Conservation (phyloP, 2,329 filamentous ascomycete species). For the Torrubiella hemipterigena region DNA sequence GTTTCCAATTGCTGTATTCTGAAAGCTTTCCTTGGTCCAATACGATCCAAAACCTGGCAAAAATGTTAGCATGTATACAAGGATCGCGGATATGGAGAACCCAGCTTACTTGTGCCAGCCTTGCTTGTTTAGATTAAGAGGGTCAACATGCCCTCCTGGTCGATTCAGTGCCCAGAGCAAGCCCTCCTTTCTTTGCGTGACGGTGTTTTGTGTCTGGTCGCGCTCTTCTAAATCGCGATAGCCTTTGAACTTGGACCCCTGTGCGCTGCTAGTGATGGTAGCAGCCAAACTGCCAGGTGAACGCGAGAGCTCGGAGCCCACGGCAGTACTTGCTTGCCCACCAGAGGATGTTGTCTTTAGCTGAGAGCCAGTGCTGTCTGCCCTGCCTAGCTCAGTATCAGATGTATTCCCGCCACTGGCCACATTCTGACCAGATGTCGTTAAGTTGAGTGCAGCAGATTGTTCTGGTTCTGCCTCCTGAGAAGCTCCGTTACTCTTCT, state of each 20-base stretch:
- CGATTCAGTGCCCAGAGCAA: constrained; percentile 88
- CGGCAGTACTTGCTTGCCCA: constrained; percentile 19
- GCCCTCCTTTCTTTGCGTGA: constrained; percentile 74
- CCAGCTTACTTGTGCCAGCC: constrained; percentile 89
- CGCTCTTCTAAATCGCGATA: constrained; percentile 87
- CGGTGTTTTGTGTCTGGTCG: constrained; percentile 41
- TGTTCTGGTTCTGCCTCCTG: constrained; percentile 59
- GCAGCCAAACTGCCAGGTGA: constrained; percentile 41
- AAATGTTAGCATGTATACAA: constrained; percentile 6
- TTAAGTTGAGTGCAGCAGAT: constrained; percentile 25
- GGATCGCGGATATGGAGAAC: constrained; percentile 7
- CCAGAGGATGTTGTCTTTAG: constrained; percentile 40
- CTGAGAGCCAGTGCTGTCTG: constrained; percentile 64
- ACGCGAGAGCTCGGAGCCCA: constrained; percentile 35
- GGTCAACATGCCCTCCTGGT: constrained; percentile 88
- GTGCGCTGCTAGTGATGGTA: constrained; percentile 36
- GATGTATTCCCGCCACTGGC: constrained; percentile 36
- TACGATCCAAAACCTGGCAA: constrained; percentile 92
- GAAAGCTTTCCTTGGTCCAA: constrained; percentile 92
- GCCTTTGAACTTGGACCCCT: constrained; percentile 65
- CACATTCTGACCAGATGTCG: constrained; percentile 26
- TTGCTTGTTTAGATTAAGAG: constrained; percentile 89
- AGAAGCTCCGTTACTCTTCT: constrained; percentile 79
- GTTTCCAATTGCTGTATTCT: constrained; percentile 99
- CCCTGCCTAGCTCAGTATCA: constrained; percentile 58